A percentile compares a stretch with the other conserved stretches of the same genome.
Conservation (phyloP, 345 rosid genomes). For the Schrenkiella parvula region DNA sequence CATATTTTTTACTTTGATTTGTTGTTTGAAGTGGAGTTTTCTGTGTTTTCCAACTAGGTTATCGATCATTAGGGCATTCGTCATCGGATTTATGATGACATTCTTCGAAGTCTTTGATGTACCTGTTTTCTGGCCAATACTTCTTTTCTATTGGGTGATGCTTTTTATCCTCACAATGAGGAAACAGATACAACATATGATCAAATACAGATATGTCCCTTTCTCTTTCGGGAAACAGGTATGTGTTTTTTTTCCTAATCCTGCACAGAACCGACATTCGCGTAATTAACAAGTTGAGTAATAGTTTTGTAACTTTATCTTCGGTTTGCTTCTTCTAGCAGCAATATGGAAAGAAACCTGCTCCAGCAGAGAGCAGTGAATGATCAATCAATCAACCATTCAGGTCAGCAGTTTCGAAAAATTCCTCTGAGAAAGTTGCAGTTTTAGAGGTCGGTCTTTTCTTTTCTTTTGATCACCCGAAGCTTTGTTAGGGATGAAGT, state of each 20-base stretch:
- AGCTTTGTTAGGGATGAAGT: constrained; percentile 25
- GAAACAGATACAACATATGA: constrained; percentile 87
- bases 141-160: constrained; percentile 85
- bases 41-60: constrained; percentile 39
- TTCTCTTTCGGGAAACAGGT: constrained; percentile 81
- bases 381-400: constrained; percentile 1
- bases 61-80: constrained; percentile 66
- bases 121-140: constrained; percentile 98
- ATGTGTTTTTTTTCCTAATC: constrained; percentile 24
- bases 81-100: constrained; percentile 71
- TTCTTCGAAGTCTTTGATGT: constrained; percentile 75
- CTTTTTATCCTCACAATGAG: constrained; percentile 80
- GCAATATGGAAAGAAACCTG: constrained; percentile 59
- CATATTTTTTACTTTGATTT: background rate
- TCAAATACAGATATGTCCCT: constrained; percentile 90
- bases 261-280: background rate
- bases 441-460: constrained; percentile 19
- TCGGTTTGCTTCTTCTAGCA: constrained; percentile 22
- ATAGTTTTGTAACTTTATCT: constrained; percentile 1
- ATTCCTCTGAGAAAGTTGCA: background rate
- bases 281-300: background rate
- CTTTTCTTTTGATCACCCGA: constrained; percentile 18
- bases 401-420: background rate
- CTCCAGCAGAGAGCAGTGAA: constrained; percentile 45
- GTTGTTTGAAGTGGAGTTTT: background rate